Evolutionary conservation across 768 basidiomycete genomes (phyloP), one percentile per base, ranked within the genome.

Genomic region (Exidia glandulosa): DNA sequence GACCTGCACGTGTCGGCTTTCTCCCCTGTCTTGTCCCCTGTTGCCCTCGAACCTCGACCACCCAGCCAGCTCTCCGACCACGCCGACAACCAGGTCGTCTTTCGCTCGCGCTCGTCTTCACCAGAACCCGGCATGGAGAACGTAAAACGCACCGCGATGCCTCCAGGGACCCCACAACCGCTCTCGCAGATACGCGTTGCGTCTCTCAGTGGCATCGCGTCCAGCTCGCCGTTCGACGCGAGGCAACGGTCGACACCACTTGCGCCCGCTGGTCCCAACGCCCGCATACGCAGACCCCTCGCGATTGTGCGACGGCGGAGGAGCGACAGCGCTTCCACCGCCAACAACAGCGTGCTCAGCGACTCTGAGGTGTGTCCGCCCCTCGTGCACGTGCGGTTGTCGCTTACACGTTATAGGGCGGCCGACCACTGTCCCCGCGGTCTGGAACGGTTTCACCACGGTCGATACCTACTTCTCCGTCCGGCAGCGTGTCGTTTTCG

Each of bases 1-100:
- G 50, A 54, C 50, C 50, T 54, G 25, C 14, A 13, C 27, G 12
- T 25, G 1, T 10, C 50, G 12, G 14, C 30, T 54, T 0, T 54
- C 50, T 1, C 30, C 71, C 71, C 57, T 83, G 84, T 66, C 84
- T 83, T n/a, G n/a, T 0, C 83, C 79, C 31, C 77, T 88, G 56
- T 78, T 83, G 69, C 84, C 85, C 27, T 88, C 85, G 2, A 74
- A 89, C 10, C 59, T 68, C 7, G 37, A 66, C 19, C 65, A 69
- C 32, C 74, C 90, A 64, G 79, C 90, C 33, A 87, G 87, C 66
- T 56, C 32, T 34, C 56, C 61, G 27, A 37, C n/a, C n/a, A n/a
- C n/a, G n/a, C n/a, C 57, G 0, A 41, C 58, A 29, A 69, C 25
- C 50, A 76, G 71, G 62, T 74, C 76, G 75, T 67, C 27, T 54